Conservation (phyloP, 2,329 filamentous ascomycete genomes). For the Fusarium solani-melongenae region DNA sequence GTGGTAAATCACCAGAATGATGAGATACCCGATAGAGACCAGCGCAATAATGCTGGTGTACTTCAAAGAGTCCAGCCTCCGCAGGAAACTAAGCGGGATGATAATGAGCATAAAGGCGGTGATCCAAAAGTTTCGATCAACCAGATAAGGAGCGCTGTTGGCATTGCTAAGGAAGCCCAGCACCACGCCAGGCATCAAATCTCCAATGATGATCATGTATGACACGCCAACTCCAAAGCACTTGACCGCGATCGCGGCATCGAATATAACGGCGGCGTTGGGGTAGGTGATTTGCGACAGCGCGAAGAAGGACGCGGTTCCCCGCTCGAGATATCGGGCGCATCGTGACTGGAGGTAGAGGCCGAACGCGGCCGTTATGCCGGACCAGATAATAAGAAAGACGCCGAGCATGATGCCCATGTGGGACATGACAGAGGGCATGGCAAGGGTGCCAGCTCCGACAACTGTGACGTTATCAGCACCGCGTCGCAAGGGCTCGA, state of each 20-base stretch:
- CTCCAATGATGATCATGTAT: constrained; percentile 98
- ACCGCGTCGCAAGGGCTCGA: constrained; percentile 8
- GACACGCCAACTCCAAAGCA: constrained; percentile 98
- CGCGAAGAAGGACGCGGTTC: constrained; percentile 93
- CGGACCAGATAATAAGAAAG: constrained; percentile 91
- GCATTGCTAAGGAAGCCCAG: constrained; percentile 78
- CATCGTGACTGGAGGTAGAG: constrained; percentile 95
- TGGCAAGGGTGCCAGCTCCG: constrained; percentile 90
- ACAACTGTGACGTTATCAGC: constrained; percentile 70
- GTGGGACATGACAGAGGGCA: constrained; percentile 95
- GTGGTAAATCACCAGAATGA: constrained; percentile 92
- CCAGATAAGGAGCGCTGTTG: constrained; percentile 74
- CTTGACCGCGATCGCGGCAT: constrained; percentile 95
- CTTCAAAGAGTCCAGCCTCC: constrained; percentile 92
- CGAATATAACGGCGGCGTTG: constrained; percentile 94
- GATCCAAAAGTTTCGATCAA: constrained; percentile 96
- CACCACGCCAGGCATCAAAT: constrained; percentile 96
- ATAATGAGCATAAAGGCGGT: constrained; percentile 97
- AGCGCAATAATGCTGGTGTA: constrained; percentile 95
- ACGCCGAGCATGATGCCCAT: constrained; percentile 92
- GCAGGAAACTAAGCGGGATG: constrained; percentile 92
- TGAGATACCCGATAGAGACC: constrained; percentile 92
- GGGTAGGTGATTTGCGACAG: constrained; percentile 97
- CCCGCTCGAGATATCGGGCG: constrained; percentile 90
- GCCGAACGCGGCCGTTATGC: constrained; percentile 87